Conservation (phyloP, 257 asterid species). For the Fraxinus quadrangulata region DNA sequence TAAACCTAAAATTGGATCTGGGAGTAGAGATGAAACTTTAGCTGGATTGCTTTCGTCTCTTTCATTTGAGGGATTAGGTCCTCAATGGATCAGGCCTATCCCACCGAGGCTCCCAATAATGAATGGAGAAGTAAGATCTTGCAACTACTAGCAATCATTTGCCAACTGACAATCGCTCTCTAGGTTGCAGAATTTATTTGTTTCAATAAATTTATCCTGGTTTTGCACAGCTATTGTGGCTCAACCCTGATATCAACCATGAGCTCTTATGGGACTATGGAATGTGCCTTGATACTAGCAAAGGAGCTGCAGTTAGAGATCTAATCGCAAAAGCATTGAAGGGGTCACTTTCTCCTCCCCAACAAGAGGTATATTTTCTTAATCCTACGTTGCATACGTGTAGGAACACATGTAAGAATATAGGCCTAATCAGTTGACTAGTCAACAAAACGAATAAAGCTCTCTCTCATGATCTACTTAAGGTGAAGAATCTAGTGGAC, state of each 20-base stretch:
- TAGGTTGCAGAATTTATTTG: conserved; percentile 13
- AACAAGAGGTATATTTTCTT: conserved; percentile 71
- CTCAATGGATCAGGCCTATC: conserved; percentile 87
- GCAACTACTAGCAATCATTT: conserved; percentile 19
- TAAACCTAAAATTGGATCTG: conserved; percentile 77
- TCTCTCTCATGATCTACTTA: not conserved
- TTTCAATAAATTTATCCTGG: conserved; percentile 20
- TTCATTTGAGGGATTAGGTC: conserved; percentile 73
- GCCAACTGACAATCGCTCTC: conserved; percentile 15
- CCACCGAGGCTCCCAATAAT: conserved; percentile 91
- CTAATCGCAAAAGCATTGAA: conserved; percentile 88
- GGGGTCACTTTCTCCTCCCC: conserved; percentile 82
- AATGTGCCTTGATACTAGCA: conserved; percentile 96
- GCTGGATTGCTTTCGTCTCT: conserved; percentile 63
- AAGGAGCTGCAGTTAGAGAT: conserved; percentile 95
- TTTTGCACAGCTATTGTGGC: conserved; percentile 76
- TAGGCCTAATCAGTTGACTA: not conserved
- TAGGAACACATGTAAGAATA: not conserved
- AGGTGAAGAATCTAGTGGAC: not conserved
- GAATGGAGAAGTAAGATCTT: conserved; percentile 78
- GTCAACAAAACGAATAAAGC: not conserved
- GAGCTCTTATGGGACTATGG: conserved; percentile 96
- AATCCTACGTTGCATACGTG: not conserved
- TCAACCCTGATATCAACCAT: conserved; percentile 81
- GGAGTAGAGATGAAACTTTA: conserved; percentile 74